phyloP scores from a whole-genome alignment of 192 early-diverging fungal species.

The Coemansia sp. region DNA sequence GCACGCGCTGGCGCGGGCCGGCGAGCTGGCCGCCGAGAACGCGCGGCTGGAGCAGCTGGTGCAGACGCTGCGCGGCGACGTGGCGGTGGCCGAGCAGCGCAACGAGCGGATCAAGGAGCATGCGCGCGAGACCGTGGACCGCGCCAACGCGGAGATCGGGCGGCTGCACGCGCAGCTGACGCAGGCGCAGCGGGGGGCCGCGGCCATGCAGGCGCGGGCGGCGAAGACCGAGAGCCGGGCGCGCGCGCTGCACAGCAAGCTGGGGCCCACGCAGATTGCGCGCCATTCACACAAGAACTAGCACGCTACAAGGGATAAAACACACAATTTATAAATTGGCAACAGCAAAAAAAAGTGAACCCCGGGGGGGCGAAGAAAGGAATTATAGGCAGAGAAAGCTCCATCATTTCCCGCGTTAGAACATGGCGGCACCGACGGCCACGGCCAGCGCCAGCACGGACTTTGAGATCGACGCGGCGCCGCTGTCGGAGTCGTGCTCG shows the following conservation, averaged over 20 bases:
- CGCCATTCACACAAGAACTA: background rate
- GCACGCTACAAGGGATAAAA: no score
- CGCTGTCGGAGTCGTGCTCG: slow-evolving; percentile 12
- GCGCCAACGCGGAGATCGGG: slow-evolving; percentile 38
- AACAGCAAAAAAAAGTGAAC: slow-evolving; percentile 11
- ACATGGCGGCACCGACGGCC: slow-evolving; percentile 39
- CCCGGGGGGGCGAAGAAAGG: background rate
- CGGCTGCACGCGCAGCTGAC: slow-evolving; percentile 5
- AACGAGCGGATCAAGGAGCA: slow-evolving; percentile 30
- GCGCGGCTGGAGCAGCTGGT: slow-evolving; percentile 15
- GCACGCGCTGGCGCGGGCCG: slow-evolving; percentile 10
- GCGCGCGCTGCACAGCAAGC: slow-evolving; percentile 30
- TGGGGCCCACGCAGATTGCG: slow-evolving; percentile 21
- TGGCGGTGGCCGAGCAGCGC: slow-evolving; percentile 40
- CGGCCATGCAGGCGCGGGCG: background rate
- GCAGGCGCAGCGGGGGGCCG: slow-evolving; percentile 2
- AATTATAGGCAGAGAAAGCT: background rate
- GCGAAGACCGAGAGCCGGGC: slow-evolving; percentile 21
- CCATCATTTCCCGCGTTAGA: no score
- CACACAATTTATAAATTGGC: background rate
- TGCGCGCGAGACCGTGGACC: slow-evolving; percentile 34
- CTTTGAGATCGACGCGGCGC: slow-evolving; percentile 22
- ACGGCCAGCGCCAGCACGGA: slow-evolving; percentile 35
- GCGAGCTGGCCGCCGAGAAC: slow-evolving; percentile 16
- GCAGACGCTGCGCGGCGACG: slow-evolving; percentile 22